Base-by-base conservation (phyloP, 768 basidiomycete species). In the Sistotremastrum niveocremeum region DNA sequence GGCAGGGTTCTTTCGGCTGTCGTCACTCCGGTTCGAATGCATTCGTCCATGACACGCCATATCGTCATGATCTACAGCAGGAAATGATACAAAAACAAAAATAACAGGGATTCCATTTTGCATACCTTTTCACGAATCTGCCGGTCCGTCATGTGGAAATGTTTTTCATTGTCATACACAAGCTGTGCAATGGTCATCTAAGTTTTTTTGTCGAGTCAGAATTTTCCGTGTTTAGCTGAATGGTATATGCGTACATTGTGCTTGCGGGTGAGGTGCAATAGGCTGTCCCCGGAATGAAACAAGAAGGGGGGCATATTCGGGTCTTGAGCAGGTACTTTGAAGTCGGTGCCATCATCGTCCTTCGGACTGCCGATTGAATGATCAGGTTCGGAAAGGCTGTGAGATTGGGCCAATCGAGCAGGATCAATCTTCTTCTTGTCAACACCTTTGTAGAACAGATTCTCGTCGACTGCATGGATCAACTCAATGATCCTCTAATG, bases 121-220 rank as follows among this genome's bases (percentile, higher is more conserved):
- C 57, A 37, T 51, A 80, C 84, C 70, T 88, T 88, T 41, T 70
- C 62, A 50, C 79, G 73, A 48, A 90, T 83, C 6, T 87, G 80
- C 20, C 76, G 75, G 42, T 85, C 77, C 3, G 77, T 76, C 47
- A 82, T 74, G 10, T 86, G 83, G 55, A 86, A 90, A 49, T 70
- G 77, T 54, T 76, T 73, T 62, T 95, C 90, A 56, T 95, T 95
- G 62, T 93, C 84, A 59, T 87, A 85, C 1, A 94, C 88, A 42
- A 90, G 82, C 63, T 94, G 90, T 7, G 90, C 87, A 52, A 94
- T 91, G 3, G 88, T 89, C 71, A 91, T 74, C 89, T 93, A 54
- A n/a, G n/a, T n/a, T n/a, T n/a, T n/a, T n/a, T n/a, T 37, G 8
- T 40, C 11, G 44, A 49, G 38, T 46, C 31, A 49, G 52, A 34